Evolutionary conservation across 805 yeast species (phyloP).

Genomic region (Lipomyces kockii): DNA sequence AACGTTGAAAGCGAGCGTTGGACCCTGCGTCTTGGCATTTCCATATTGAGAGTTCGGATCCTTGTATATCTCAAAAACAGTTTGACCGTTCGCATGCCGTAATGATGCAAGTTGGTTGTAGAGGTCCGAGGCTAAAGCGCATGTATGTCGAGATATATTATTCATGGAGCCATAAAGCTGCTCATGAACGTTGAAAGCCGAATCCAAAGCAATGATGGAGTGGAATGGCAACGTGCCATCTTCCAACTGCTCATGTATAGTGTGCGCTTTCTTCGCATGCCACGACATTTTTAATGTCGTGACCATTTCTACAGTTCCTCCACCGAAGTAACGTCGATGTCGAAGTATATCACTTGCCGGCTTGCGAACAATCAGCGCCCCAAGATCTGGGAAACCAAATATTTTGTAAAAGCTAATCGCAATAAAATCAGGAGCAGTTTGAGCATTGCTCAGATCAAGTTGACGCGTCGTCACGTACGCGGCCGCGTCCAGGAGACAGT

Average conservation of each 20-base stretch:
- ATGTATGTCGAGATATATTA: conserved; percentile 5
- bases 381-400: conserved; percentile 8
- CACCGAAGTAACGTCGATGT: conserved; percentile 5
- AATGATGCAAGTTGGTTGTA: neutral
- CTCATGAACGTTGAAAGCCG: conserved; percentile 1
- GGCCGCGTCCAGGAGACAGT: conserved; percentile 2
- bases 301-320: conserved; percentile 5
- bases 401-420: conserved; percentile 2
- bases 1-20: neutral
- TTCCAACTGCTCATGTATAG: conserved; percentile 3
- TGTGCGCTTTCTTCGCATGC: neutral
- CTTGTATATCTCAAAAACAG: conserved; percentile 3
- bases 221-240: conserved; percentile 7
- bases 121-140: conserved; percentile 4
- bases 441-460: conserved; percentile 2
- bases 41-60: conserved; percentile 8
- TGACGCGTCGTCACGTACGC: conserved; percentile 4
- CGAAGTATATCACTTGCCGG: conserved; percentile 1
- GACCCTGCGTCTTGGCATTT: conserved; percentile 1
- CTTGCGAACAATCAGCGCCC: conserved; percentile 5
- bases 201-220: neutral
- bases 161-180: conserved; percentile 2
- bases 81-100: neutral
- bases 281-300: neutral
- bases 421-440: conserved; percentile 2